Evolutionary conservation across 148 eudicot species (phyloP).

Genomic region (Agrostemma githago): DNA sequence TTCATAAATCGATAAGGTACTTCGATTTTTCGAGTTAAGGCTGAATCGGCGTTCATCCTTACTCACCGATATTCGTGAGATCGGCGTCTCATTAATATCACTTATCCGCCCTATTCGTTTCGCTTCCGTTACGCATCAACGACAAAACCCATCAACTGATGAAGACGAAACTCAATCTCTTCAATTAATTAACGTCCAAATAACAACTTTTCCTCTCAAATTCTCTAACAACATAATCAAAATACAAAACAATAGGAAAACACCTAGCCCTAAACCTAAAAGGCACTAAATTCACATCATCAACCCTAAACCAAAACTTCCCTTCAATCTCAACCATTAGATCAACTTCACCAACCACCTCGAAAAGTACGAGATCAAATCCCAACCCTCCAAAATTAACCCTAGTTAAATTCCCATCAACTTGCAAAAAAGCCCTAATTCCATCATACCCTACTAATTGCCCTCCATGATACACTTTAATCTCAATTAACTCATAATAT

Average conservation of each 20-base stretch:
- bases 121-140: no score
- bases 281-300: background rate
- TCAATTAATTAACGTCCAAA: no score
- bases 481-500: slow-evolving; percentile 9
- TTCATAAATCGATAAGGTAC: no score
- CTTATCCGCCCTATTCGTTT: no score
- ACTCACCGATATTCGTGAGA: no score
- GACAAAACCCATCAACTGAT: no score
- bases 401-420: background rate
- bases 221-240: background rate
- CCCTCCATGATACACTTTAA: slow-evolving; percentile 15
- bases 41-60: no score
- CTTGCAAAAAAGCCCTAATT: background rate
- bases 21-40: no score
- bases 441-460: slow-evolving; percentile 16
- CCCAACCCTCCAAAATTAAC: slow-evolving; percentile 16
- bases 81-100: no score
- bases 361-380: slow-evolving; percentile 11
- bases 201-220: background rate
- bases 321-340: slow-evolving; percentile 8
- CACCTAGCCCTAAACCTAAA: slow-evolving; percentile 11
- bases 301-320: slow-evolving; percentile 17
- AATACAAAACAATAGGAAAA: slow-evolving; percentile 11
- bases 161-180: no score
- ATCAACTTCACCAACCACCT: slow-evolving; percentile 13